Evolutionary conservation across 306 rosid species (phyloP).

Genomic region (Castanopsis chinensis): DNA sequence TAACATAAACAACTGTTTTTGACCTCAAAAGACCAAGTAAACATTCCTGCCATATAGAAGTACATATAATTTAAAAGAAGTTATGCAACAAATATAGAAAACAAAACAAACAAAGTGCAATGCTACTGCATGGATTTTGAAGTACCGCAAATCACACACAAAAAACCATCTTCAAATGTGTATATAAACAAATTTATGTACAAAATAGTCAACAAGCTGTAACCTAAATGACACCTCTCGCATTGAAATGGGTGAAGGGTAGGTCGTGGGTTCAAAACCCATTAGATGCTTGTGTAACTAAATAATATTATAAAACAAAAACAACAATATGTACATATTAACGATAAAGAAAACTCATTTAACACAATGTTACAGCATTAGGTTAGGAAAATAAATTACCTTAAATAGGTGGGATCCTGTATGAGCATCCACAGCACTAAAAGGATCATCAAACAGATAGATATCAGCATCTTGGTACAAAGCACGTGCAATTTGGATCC

Average conservation of each 20-base stretch:
- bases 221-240: too few species aligned
- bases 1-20: too few species aligned
- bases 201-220: too few species aligned
- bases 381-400: conserved; percentile 26
- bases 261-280: too few species aligned
- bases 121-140: background rate
- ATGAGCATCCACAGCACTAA: conserved; percentile 92
- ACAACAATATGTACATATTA: background rate
- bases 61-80: background rate
- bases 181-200: background rate
- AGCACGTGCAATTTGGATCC: conserved; percentile 83
- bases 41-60: conserved; percentile 54
- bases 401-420: conserved; percentile 89
- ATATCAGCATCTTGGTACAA: conserved; percentile 80
- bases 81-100: background rate
- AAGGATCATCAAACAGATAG: conserved; percentile 87
- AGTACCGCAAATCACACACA: background rate
- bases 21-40: conserved; percentile 60
- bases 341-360: background rate
- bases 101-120: background rate
- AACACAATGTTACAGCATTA: background rate
- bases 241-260: too few species aligned
- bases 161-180: background rate
- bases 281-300: too few species aligned
- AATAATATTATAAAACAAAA: background rate